Percentiles rank a stretch among this genome's conserved stretches.
These are phyloP conservation scores for Saturnispora mendoncae DNA, from an alignment of 805 yeast genomes.

Conservation along the genomic window DNA sequence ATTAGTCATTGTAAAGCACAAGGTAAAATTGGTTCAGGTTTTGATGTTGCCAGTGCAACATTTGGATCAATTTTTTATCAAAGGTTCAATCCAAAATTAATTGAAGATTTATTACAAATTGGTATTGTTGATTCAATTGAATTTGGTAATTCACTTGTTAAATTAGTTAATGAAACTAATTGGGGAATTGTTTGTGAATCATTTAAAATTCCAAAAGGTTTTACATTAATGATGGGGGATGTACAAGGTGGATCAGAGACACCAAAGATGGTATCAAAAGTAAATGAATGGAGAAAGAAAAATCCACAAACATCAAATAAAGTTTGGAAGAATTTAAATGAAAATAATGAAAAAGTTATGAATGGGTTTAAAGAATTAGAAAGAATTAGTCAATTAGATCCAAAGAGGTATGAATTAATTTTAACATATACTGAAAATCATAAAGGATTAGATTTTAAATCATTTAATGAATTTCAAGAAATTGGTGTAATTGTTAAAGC, in stretches of 20 bases:
- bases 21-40: conserved; percentile 92
- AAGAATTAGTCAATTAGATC: conserved; percentile 23
- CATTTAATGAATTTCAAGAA: conserved; percentile 13
- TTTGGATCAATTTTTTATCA: conserved; percentile 81
- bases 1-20: conserved; percentile 90
- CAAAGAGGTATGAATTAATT: conserved; percentile 29
- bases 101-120: conserved; percentile 23
- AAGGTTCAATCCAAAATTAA: conserved; percentile 56
- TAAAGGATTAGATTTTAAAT: conserved; percentile 8
- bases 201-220: conserved; percentile 58
- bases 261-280: conserved; percentile 76
- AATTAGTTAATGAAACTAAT: conserved; percentile 33
- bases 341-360: conserved; percentile 52
- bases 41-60: conserved; percentile 93
- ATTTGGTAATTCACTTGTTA: conserved; percentile 20
- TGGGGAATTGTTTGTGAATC: conserved; percentile 56
- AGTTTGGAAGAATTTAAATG: conserved; percentile 49
- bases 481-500: conserved; percentile 33
- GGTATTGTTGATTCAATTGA: conserved; percentile 1
- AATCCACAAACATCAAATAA: conserved; percentile 41
- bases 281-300: conserved; percentile 56
- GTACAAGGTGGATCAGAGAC: conserved; percentile 90
- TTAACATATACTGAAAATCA: conserved; percentile 18
- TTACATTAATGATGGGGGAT: conserved; percentile 84
- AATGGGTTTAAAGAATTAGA: conserved; percentile 36